A percentile compares a stretch with the other conserved stretches of the same genome.
phyloP scores from a whole-genome alignment of 2,329 filamentous ascomycete species.

The Coniochaeta prunicola region DNA sequence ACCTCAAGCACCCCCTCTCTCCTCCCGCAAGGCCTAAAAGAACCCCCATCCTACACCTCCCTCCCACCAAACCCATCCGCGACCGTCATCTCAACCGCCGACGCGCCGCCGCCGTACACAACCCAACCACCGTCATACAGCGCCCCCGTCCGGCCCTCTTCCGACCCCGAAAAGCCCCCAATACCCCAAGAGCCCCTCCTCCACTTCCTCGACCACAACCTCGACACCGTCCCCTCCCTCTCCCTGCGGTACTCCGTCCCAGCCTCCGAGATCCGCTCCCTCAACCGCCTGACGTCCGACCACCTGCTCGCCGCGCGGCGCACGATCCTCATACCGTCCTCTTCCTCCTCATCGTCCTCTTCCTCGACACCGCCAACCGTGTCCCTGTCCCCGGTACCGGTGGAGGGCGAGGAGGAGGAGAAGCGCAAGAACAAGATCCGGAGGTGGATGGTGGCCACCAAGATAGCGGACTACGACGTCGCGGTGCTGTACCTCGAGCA shows the following conservation, averaged over 20 bases:
- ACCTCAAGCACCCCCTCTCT: conserved; percentile 51
- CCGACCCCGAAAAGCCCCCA: conserved; percentile 22
- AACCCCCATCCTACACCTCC: conserved; percentile 59
- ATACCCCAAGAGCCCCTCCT: conserved; percentile 51
- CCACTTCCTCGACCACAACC: conserved; percentile 66
- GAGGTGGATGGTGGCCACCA: conserved; percentile 73
- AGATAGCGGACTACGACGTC: conserved; percentile 69
- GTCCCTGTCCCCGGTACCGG: conserved; percentile 55
- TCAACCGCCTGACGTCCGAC: conserved; percentile 66
- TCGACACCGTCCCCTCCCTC: conserved; percentile 61
- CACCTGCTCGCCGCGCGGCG: conserved; percentile 62
- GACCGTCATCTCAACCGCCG: conserved; percentile 26
- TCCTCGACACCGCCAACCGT: background rate
- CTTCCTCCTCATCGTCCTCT: background rate
- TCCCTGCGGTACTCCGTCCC: conserved; percentile 68
- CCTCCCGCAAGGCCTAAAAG: conserved; percentile 54
- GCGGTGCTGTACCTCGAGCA: conserved; percentile 71
- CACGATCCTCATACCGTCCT: conserved; percentile 59
- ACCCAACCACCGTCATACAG: background rate
- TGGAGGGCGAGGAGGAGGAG: conserved; percentile 71
- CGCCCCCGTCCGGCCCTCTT: background rate
- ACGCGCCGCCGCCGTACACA: background rate
- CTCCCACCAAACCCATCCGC: conserved; percentile 27
- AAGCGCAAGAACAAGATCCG: conserved; percentile 62
- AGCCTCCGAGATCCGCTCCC: conserved; percentile 49